Conservation (phyloP, 768 basidiomycete genomes). For the Termitomyces sp. region DNA sequence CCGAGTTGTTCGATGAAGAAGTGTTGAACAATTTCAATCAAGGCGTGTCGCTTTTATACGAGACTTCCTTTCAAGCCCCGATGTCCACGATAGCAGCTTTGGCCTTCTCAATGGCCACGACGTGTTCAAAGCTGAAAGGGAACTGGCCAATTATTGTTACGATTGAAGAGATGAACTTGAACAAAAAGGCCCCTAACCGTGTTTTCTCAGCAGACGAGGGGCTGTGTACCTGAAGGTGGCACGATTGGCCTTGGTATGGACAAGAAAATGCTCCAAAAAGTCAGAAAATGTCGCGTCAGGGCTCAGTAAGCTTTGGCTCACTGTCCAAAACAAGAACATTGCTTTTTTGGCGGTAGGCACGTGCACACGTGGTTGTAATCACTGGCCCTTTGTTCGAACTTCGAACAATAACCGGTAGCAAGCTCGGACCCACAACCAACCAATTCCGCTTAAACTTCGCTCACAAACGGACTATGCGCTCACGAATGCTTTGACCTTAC, state of each 20-base stretch:
- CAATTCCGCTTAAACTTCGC: background rate
- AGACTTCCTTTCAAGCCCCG: slow-evolving; percentile 30
- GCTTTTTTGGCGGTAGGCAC: background rate
- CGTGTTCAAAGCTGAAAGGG: slow-evolving; percentile 12
- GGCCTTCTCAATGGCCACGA: slow-evolving; percentile 9
- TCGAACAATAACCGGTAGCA: no score
- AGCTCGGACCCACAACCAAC: no score
- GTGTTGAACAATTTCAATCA: background rate
- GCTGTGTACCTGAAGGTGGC: background rate
- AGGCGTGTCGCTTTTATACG: slow-evolving; percentile 20
- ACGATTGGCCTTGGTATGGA: background rate
- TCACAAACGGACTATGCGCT: no score
- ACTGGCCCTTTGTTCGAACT: background rate
- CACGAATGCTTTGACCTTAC: background rate
- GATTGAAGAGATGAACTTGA: background rate
- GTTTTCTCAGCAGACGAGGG: background rate
- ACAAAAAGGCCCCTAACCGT: slow-evolving; percentile 1
- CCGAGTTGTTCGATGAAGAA: background rate
- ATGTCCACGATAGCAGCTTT: slow-evolving; percentile 12
- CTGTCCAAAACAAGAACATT: slow-evolving; percentile 5
- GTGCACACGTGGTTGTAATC: slow-evolving; percentile 6
- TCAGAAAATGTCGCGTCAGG: background rate
- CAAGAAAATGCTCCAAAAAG: no score
- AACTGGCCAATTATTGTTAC: background rate
- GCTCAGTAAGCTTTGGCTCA: background rate